Base-by-base conservation (phyloP, 805 yeast genomes). In the Saturnispora quitensis region DNA sequence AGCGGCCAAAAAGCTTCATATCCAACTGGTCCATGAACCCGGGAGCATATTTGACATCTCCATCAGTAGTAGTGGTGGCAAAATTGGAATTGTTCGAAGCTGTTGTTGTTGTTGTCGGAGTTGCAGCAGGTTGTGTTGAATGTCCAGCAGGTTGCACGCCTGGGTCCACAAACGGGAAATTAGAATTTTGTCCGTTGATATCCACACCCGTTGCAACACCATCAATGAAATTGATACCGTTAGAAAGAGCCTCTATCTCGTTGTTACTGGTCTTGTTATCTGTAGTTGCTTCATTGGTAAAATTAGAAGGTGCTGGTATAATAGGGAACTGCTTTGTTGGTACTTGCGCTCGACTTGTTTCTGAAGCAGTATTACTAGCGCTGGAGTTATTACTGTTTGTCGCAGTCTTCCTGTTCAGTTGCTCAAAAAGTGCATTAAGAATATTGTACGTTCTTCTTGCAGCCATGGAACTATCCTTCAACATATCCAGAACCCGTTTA, bases 11-110 rank as follows among this genome's bases (percentile, higher is more conserved):
- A 18, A 89, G 75, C 61, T 87, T 90, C 61, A 87, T 80, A 63
- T 89, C 97, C 45, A 89, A 67, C 57, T 84, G 86, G 64, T 89
- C 96, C 73, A 89, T 84, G 43, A 86, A 83, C 4, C 95, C 93
- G 1, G 93, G 88, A 55, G 86, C 74, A 59, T 86, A 86, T 50
- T 70, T 67, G 47, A 49, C 55, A 31, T 56, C 48, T 4, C 34
- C 50, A 34, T n/a, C 42, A 7, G 24, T 38, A 10, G 51, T 38
- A 33, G 53, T 31, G 45, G 50, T 36, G 40, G 50, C 33, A 13
- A 43, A 43, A 43, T 43, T 43, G 18, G 34, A 43, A n/a, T 43
- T 43, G 20, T 27, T 27, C 17, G 34, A 25, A 25, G 10, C 28
- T 4, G 28, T 25, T 25, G 28, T 25, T 8, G 28, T 25, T 25